phyloP scores from a whole-genome alignment of 2,329 filamentous ascomycete genomes.

The Cytospora paraplurivora region DNA sequence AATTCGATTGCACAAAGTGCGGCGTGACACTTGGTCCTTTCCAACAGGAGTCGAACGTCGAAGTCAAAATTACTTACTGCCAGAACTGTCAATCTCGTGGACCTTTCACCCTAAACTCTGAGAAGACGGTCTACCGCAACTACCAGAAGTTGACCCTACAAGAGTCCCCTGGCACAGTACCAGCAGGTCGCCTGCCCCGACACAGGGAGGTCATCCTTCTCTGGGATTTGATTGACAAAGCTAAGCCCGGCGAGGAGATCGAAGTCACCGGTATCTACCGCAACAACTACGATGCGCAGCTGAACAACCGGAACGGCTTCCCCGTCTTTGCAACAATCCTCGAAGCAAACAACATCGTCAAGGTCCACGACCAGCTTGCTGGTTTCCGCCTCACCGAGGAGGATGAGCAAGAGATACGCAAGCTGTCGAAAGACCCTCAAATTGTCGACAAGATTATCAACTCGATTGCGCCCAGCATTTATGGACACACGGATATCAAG shows the following conservation, averaged over 20 bases:
- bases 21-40: constrained; percentile 90
- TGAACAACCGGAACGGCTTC: constrained; percentile 98
- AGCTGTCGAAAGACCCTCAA: constrained; percentile 82
- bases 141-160: constrained; percentile 98
- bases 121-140: constrained; percentile 97
- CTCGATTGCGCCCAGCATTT: constrained; percentile 96
- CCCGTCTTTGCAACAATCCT: constrained; percentile 97
- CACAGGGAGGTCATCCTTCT: constrained; percentile 93
- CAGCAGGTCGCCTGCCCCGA: constrained; percentile 89
- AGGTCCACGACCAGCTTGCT: constrained; percentile 94
- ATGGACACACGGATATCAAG: constrained; percentile 95
- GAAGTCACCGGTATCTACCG: constrained; percentile 96
- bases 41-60: constrained; percentile 94
- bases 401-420: constrained; percentile 88
- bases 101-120: constrained; percentile 92
- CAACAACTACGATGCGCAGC: constrained; percentile 96
- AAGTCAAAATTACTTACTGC: constrained; percentile 95
- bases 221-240: constrained; percentile 94
- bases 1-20: constrained; percentile 96
- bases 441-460: constrained; percentile 91
- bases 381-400: constrained; percentile 95
- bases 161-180: constrained; percentile 95
- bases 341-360: constrained; percentile 96
- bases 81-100: constrained; percentile 95
- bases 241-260: constrained; percentile 96